Evolutionary conservation across 2,329 filamentous ascomycete genomes (phyloP), one percentile per base, ranked within the genome.

Genomic region (Ramularia endophylla): DNA sequence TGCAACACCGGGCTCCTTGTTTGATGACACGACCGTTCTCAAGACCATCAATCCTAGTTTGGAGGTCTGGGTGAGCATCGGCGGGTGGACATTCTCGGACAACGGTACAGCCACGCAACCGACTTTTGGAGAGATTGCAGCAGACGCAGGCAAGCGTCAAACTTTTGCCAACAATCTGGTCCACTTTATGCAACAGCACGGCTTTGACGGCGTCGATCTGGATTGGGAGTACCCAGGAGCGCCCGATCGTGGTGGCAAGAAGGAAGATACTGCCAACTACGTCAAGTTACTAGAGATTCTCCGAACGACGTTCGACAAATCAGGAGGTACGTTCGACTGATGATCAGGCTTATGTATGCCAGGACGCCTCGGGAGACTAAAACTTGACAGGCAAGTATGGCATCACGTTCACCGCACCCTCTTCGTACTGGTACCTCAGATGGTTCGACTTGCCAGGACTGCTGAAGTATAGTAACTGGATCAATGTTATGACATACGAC

Each of bases 401-500:
- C 28, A 6, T 40, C 5, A 68, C 61, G 36, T 29, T 68, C 16
- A 65, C 68, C 5, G 8, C 38, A 2, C 49, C 51, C 2, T 15
- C 37, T 3, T 41, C 36, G 5, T 54, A 45, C 38, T 52, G 47
- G 47, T 52, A 54, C 27, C 16, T 54, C 8, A 37, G 38, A 1
- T 25, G 35, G 17, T 54, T 54, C 30, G 47, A 50, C 20, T 8
- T 51, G 8, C n/a, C 29, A 5, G 28, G 11, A 3, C 31, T 48
- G 16, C 1, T 27, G 9, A 30, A 45, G 18, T 32, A 33, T 27
- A 22, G 34, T 4, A 44, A 53, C 38, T 54, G 39, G 41, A 16
- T 51, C 3, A 73, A 70, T 40, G 25, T 73, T 11, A 68, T 72
- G 59, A 59, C 59, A 0, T 72, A 72, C 44, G 67, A 73, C 42